Evolutionary conservation across 2,329 filamentous ascomycete genomes (phyloP).

Genomic region (Colletotrichum sp.): DNA sequence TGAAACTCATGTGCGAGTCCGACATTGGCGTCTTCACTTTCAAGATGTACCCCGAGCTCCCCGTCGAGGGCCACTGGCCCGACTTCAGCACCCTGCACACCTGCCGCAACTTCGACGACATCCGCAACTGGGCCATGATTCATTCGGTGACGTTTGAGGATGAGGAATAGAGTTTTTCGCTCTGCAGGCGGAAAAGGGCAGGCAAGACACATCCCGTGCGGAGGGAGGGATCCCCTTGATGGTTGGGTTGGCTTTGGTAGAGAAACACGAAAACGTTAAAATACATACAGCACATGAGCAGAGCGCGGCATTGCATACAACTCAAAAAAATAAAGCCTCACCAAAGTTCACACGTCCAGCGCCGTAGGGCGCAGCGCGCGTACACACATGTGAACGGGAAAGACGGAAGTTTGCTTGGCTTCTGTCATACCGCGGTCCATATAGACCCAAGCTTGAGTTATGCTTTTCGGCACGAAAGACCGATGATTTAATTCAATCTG

Average conservation of each 20-base stretch:
- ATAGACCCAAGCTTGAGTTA: neutral
- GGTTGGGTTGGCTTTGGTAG: neutral
- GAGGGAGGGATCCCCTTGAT: neutral
- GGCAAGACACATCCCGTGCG: neutral
- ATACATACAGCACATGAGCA: neutral
- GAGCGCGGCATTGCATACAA: neutral
- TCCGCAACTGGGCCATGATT: conserved; percentile 56
- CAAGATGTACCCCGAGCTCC: conserved; percentile 49
- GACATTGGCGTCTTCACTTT: conserved; percentile 62
- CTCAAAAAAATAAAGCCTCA: neutral
- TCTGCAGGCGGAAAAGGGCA: neutral
- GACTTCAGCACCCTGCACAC: conserved; percentile 59
- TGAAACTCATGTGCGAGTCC: conserved; percentile 59
- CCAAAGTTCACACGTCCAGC: neutral
- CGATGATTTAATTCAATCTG: neutral
- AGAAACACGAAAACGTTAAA: neutral
- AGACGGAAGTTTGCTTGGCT: neutral
- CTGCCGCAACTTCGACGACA: conserved; percentile 58
- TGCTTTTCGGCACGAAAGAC: neutral
- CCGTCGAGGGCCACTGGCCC: conserved; percentile 55
- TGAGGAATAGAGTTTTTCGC: conserved; percentile 34
- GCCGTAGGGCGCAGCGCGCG: neutral
- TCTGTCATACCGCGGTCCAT: neutral
- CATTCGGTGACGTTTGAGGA: conserved; percentile 52
- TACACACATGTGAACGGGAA: neutral